phyloP scores from a whole-genome alignment of 2,329 filamentous ascomycete species.

The Mariannaea elegans region DNA sequence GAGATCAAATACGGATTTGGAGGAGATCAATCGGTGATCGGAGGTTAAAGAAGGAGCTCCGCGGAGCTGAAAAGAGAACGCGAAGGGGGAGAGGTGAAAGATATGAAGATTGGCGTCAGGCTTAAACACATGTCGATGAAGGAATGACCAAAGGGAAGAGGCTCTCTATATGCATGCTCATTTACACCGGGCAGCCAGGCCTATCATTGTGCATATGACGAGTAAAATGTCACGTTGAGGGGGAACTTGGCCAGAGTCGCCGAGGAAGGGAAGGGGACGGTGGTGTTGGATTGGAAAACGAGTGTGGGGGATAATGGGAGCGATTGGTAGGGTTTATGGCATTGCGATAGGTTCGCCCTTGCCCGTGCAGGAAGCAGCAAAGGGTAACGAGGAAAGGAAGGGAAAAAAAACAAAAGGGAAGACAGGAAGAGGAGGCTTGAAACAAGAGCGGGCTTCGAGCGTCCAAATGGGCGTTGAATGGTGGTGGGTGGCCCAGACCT shows the following conservation, averaged over 20 bases:
- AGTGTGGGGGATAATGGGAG: conserved; percentile 31
- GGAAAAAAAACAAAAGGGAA: conserved; percentile 18
- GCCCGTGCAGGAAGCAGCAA: conserved; percentile 29
- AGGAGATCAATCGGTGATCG: conserved; percentile 9
- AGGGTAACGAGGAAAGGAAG: conserved; percentile 27
- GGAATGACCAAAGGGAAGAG: conserved; percentile 28
- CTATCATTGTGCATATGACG: conserved; percentile 29
- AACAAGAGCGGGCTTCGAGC: conserved; percentile 38
- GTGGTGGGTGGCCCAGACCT: conserved; percentile 33
- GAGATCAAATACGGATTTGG: conserved; percentile 11
- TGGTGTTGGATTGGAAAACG: conserved; percentile 29
- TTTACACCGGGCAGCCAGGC: conserved; percentile 39
- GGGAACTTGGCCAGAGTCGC: conserved; percentile 24
- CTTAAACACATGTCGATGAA: conserved; percentile 35
- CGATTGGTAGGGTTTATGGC: conserved; percentile 35
- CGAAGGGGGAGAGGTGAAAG: conserved; percentile 23
- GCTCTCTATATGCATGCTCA: conserved; percentile 35
- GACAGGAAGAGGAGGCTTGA: conserved; percentile 36
- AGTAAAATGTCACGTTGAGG: conserved; percentile 17
- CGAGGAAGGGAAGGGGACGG: conserved; percentile 12
- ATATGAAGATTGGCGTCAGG: conserved; percentile 26
- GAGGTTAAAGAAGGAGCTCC: conserved; percentile 19
- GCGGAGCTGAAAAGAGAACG: conserved; percentile 24
- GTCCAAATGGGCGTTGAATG: conserved; percentile 29
- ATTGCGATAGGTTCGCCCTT: conserved; percentile 38